Base-by-base conservation (phyloP, 2,329 filamentous ascomycete genomes). In the Escovopsis weberi region DNA sequence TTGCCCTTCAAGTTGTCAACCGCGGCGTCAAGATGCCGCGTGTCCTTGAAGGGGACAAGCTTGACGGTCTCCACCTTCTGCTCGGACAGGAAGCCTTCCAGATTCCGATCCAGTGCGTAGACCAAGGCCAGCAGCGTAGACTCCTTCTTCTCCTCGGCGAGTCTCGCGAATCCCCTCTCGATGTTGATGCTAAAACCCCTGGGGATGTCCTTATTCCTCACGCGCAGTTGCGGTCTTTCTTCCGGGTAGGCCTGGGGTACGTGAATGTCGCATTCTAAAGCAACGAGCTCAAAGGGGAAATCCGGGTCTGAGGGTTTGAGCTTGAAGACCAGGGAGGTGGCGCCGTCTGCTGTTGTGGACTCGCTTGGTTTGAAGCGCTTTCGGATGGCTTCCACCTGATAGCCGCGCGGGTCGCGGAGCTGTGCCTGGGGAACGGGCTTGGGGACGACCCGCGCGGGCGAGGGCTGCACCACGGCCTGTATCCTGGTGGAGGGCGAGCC, bases 291-390 rank as follows among this genome's bases (percentile, higher is more conserved):
- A 58, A 85, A 89, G 1, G 85, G 82, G 53, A 91, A 89, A 54
- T 91, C 85, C 0, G 85, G 85, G 55, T 91, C 85, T 6, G 84
- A 86, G 5, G 85, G 85, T 11, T 62, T 63, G 47, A 91, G 62
- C 41, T 68, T 74, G 59, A 89, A 84, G 9, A 66, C 61, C 34
- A 88, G 60, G 12, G 72, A 68, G 0, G 74, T 75, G 3, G 67
- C 67, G 39, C 72, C 69, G 46, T 70, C 59, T 6, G 59, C 55
- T 3, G 65, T 53, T 12, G 54, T 61, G 10, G 62, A 59, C 46
- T 72, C 66, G 39, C 60, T 63, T 6, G 71, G 66, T 1, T 63
- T 66, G 58, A 77, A 89, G 32, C 85, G 74, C 48, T 75, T 74
- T 52, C 75, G 70, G 47, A 89, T 63, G 64, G 91, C 85, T 47